Conservation (phyloP, 169 alveolate species). For the Cryptosporidium felis region DNA sequence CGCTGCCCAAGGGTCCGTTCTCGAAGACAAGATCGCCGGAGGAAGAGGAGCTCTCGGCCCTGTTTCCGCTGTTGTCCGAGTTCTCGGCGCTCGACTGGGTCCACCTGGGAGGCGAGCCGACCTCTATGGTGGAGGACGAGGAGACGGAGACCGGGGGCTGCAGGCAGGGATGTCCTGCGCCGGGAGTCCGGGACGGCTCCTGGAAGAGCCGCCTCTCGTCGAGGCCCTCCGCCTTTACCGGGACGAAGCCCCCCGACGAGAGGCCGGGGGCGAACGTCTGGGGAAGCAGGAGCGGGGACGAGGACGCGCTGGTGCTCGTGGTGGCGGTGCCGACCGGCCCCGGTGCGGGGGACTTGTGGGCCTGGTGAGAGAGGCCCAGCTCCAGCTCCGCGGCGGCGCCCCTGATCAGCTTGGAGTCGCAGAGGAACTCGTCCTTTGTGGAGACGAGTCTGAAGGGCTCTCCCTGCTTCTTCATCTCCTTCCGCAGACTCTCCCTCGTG, state of each 20-base stretch:
- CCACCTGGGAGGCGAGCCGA: conserved; percentile 33
- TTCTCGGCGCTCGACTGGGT: conserved; percentile 27
- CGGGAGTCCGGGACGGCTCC: no score
- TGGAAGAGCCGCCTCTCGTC: no score
- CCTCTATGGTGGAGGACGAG: conserved; percentile 53
- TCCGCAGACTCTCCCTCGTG: conserved; percentile 54
- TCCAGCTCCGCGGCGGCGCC: background rate
- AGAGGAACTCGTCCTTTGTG: conserved; percentile 63
- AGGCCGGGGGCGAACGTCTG: no score
- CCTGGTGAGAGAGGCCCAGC: background rate
- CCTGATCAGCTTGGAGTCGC: conserved; percentile 30
- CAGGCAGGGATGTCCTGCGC: no score
- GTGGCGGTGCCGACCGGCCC: no score
- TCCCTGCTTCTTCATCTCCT: conserved; percentile 62
- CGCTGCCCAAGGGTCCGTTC: background rate
- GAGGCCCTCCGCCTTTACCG: no score
- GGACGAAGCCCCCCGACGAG: no score
- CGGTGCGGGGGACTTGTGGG: no score
- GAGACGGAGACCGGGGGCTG: no score
- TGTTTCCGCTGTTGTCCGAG: conserved; percentile 39
- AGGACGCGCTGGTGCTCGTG: no score
- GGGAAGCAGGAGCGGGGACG: no score
- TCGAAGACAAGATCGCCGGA: background rate
- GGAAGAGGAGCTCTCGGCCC: background rate
- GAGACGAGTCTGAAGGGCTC: conserved; percentile 57